phyloP scores from a whole-genome alignment of 495 filamentous ascomycete species.

The Hypoxylon subgilvum region DNA sequence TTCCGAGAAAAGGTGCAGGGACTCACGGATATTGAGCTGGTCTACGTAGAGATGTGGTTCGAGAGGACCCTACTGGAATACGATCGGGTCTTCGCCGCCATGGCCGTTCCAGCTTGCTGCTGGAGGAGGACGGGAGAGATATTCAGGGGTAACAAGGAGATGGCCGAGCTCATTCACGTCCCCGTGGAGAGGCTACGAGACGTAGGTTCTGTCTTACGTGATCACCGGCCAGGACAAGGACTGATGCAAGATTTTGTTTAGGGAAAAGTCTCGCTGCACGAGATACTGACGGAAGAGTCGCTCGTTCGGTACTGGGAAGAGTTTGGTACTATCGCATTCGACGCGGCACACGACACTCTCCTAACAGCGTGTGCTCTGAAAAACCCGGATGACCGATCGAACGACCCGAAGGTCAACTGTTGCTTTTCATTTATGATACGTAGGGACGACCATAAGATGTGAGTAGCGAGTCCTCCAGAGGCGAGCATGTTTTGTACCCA shows the following conservation, averaged over 20 bases:
- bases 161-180: constrained; percentile 95
- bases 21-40: constrained; percentile 88
- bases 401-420: constrained; percentile 79
- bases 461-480: constrained; percentile 48
- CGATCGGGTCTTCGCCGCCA: constrained; percentile 96
- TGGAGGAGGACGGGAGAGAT: constrained; percentile 98
- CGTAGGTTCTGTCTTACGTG: constrained; percentile 61
- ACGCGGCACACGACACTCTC: constrained; percentile 94
- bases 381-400: constrained; percentile 75
- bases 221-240: background rate
- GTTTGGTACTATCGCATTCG: constrained; percentile 97
- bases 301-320: constrained; percentile 99
- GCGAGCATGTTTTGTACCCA: too few species aligned
- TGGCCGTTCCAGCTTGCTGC: constrained; percentile 97
- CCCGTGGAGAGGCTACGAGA: constrained; percentile 89
- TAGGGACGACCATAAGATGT: constrained; percentile 96
- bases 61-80: constrained; percentile 94
- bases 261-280: constrained; percentile 94
- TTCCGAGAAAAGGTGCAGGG: constrained; percentile 93
- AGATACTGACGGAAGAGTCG: constrained; percentile 92
- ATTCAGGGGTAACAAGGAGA: constrained; percentile 96
- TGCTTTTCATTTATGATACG: constrained; percentile 98
- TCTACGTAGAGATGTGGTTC: constrained; percentile 98
- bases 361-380: constrained; percentile 92
- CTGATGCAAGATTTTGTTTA: constrained; percentile 44